Base-by-base conservation (phyloP, 352 stramenopile species). In the Pythium apleroticum region DNA sequence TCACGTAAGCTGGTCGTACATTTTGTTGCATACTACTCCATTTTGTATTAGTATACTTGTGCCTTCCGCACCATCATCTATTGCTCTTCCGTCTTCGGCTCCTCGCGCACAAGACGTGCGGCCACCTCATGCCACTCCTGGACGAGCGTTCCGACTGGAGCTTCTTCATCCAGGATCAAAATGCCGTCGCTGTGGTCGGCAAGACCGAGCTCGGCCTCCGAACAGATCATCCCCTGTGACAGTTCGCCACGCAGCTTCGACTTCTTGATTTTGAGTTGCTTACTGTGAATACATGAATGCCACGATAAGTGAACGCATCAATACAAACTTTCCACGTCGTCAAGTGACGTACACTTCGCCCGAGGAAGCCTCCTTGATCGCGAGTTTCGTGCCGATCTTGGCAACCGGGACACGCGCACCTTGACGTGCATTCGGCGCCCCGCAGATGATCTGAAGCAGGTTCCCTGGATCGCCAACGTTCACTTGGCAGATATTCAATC, bases 181-280 rank as follows among this genome's bases (percentile, higher is more conserved):
- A 93, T 91, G 65, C 84, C 81, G 57, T 88, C 80, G 66, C 81
- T 91, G 35, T 77, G 39, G 53, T 87, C 77, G 5, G 71, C 68
- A 25, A 93, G 68, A 1, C 81, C 81, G 10, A 93, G 74, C 65
- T 93, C 84, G 6, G 74, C 81, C 66, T 93, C 84, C 1, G 84
- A 93, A 72, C 84, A 93, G 68, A 93, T 93, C 81, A 93, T 93
- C 31, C 84, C 84, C 49, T 90, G 80, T 28, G 84, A 93, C 12
- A 91, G 48, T 55, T 93, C 81, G 63, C 84, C 84, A 33, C 84
- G 84, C 28, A 93, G 69, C 68, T 93, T 93, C 31, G 80, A 89
- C 72, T 91, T 93, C 45, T 93, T 91, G 72, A 93, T 93, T 72
- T 91, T 93, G 22, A 93, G 68, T 53, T 88, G 79, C 59, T 89